phyloP scores from a whole-genome alignment of 305 asterid genomes.

The Nicotiana rustica region DNA sequence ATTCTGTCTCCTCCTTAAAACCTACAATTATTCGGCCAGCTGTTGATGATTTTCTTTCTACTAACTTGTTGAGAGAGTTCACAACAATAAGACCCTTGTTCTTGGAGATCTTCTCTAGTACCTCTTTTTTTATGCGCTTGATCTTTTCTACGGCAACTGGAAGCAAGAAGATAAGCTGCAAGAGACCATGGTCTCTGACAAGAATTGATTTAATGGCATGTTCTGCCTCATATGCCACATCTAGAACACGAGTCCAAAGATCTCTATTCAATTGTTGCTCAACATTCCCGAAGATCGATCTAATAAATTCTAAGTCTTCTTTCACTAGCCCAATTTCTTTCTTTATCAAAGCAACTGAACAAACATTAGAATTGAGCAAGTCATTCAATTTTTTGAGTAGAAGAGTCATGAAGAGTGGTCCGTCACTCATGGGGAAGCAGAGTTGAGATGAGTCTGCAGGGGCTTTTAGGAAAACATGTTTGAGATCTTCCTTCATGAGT shows the following conservation, averaged over 20 bases:
- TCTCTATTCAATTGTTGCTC: not conserved
- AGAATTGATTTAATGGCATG: too few species aligned
- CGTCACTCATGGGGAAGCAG: slow-evolving; percentile 2
- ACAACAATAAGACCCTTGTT: not conserved
- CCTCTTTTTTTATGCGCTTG: not conserved
- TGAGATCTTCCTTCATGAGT: not conserved
- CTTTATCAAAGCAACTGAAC: not conserved
- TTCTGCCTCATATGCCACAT: slow-evolving; percentile 6
- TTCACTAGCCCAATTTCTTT: not conserved
- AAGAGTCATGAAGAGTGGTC: not conserved
- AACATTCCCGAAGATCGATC: not conserved
- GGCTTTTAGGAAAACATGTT: not conserved
- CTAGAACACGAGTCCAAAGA: not conserved
- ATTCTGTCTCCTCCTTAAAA: not conserved
- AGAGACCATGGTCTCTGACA: not conserved
- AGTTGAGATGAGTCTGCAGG: not conserved
- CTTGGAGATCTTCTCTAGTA: not conserved
- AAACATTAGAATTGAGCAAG: not conserved
- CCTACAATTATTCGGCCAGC: not conserved
- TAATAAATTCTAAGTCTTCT: not conserved
- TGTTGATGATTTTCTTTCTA: not conserved
- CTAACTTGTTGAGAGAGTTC: too few species aligned
- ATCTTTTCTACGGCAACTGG: too few species aligned
- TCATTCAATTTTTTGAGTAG: not conserved
- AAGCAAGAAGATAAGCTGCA: not conserved